Evolutionary conservation across 2,329 filamentous ascomycete species (phyloP), one percentile per base, ranked within the genome.

Genomic region (Fusarium buxicola): DNA sequence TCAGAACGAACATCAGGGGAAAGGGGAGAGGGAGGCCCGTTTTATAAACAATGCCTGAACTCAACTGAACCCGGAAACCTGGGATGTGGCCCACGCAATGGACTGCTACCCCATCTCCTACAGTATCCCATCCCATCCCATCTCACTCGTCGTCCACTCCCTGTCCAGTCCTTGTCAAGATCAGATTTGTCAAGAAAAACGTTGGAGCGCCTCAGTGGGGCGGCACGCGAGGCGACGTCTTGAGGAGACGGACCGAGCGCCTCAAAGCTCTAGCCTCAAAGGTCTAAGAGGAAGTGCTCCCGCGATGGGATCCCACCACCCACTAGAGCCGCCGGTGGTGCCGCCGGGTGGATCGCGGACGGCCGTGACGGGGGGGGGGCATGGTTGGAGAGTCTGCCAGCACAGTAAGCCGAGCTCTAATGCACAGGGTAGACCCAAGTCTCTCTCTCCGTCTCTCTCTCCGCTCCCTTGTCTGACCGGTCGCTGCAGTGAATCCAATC

Each of bases 31-130:
- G 57, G 54, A 57, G 68, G 57, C 55, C 66, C 65, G 57, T 72
- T 73, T 72, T 73, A 73, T 73, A 72, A 71, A 66, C 58, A 58
- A 54, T 25, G 39, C 48, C 50, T 39, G 41, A 49, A 36, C 25
- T 41, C 39, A 45, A 58, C 40, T 38, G 56, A 58, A 50, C 59
- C 64, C 53, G 51, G 44, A 52, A 27, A 44, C 58, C 51, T 55
- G 52, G 54, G 57, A 49, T 36, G 38, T 45, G 30, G 40, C 36
- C 38, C 39, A 53, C 38, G 40, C 40, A 32, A 30, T 38, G 35
- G 16, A 11, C 25, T 32, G 34, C 15, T 44, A 24, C 13, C 40
- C 51, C 32, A 28, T 25, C 41, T 18, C 15, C 24, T 11, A 28
- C 44, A 18, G n/a, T n/a, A n/a, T n/a, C n/a, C n/a, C n/a, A n/a